Conservation (phyloP, 225 moss, liverwort and hornwort species). For the Bryum argenteum region DNA sequence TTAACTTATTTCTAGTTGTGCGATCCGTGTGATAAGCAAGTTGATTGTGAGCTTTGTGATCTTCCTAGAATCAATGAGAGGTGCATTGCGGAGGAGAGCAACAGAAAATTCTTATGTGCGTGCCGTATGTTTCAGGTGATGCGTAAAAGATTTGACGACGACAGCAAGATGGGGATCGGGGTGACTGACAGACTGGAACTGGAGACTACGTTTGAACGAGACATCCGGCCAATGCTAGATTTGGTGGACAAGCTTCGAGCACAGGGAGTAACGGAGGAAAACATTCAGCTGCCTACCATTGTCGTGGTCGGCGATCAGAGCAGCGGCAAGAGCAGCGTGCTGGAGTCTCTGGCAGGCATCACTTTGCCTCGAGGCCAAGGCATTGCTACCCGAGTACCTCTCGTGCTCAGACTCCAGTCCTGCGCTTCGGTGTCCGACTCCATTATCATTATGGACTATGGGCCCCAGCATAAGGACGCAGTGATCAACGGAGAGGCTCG, state of each 20-base stretch:
- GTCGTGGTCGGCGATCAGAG: slow-evolving; percentile 36
- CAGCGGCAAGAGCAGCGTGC: slow-evolving; percentile 40
- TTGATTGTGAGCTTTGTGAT: no score
- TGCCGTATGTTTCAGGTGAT: no score
- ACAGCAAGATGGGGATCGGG: no score
- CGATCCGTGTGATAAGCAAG: no score
- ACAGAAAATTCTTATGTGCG: no score
- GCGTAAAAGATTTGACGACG: no score
- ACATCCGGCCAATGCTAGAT: slow-evolving; percentile 32
- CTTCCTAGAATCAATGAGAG: no score
- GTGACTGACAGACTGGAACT: background rate
- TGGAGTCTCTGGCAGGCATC: slow-evolving; percentile 25
- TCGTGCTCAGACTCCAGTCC: slow-evolving; percentile 10
- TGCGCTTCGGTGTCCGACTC: background rate
- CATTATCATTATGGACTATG: slow-evolving; percentile 21
- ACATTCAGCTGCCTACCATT: slow-evolving; percentile 24
- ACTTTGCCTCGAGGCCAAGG: slow-evolving; percentile 19
- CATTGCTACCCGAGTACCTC: slow-evolving; percentile 31
- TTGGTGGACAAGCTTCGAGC: slow-evolving; percentile 27
- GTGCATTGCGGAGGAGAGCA: no score
- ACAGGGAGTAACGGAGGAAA: slow-evolving; percentile 15
- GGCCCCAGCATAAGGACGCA: background rate
- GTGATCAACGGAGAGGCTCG: background rate
- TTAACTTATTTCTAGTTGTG: no score
- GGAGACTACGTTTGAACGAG: slow-evolving; percentile 18